Evolutionary conservation across 345 rosid species (phyloP).

Genomic region (Linum lewisii): DNA sequence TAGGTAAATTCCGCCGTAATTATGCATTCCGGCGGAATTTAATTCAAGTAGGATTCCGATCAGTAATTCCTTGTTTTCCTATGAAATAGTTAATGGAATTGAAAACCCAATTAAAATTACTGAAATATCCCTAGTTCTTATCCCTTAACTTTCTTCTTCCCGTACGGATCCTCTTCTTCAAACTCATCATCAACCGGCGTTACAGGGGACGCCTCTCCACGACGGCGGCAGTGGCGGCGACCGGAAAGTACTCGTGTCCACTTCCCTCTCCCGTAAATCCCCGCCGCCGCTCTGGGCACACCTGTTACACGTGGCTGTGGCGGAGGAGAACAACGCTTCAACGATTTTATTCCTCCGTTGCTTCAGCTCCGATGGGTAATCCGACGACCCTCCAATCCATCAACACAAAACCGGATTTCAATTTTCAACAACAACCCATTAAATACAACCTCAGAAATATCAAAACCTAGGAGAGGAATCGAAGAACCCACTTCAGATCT

Average conservation of each 20-base stretch:
- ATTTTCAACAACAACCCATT: not conserved
- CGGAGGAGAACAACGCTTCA: conserved; percentile 66
- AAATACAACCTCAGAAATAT: not conserved
- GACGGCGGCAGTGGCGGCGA: not conserved
- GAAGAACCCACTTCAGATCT: conserved; percentile 10
- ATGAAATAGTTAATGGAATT: no score
- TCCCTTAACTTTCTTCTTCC: no score
- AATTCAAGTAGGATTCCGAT: no score
- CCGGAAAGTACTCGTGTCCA: conserved; percentile 7
- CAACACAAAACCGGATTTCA: not conserved
- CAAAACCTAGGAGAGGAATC: not conserved
- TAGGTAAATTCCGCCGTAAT: no score
- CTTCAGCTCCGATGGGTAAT: conserved; percentile 56
- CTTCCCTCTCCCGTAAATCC: conserved; percentile 20
- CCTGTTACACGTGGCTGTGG: conserved; percentile 33
- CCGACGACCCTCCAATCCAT: conserved; percentile 54
- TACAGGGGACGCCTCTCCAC: conserved; percentile 29
- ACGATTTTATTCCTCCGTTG: conserved; percentile 68
- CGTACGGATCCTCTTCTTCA: conserved; percentile 51
- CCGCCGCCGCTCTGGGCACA: conserved; percentile 57
- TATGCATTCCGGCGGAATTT: no score
- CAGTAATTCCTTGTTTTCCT: no score
- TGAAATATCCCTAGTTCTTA: no score
- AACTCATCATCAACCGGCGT: conserved; percentile 39
- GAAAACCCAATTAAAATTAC: no score